Conservation (phyloP, 2,329 filamentous ascomycete species). For the Venturia nashicola region DNA sequence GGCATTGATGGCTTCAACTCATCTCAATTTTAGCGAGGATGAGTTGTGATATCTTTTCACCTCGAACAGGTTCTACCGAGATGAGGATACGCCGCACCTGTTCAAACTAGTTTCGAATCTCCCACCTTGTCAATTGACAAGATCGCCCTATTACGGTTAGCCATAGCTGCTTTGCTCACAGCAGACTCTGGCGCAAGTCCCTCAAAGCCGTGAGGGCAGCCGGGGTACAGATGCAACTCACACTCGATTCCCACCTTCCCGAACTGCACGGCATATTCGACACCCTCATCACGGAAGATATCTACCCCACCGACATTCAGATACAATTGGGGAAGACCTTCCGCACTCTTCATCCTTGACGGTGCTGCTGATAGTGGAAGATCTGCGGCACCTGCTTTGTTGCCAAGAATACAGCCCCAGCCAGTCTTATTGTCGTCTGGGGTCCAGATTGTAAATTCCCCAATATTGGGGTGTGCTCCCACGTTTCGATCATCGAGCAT, state of each 20-base stretch:
- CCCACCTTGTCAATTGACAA: neutral
- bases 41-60: neutral
- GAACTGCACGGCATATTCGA: slow-evolving; percentile 24
- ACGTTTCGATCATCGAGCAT: slow-evolving; percentile 36
- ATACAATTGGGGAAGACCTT: slow-evolving; percentile 30
- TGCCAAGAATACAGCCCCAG: slow-evolving; percentile 31
- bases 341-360: slow-evolving; percentile 22
- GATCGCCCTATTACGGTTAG: slow-evolving; percentile 5
- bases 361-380: slow-evolving; percentile 27
- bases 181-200: neutral
- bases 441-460: slow-evolving; percentile 24
- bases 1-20: neutral
- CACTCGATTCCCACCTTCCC: neutral
- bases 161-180: slow-evolving; percentile 3
- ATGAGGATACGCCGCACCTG: neutral
- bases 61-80: neutral
- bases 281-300: slow-evolving; percentile 30
- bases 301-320: slow-evolving; percentile 33
- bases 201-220: slow-evolving; percentile 7
- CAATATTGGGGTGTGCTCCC: slow-evolving; percentile 21
- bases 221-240: slow-evolving; percentile 8
- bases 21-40: neutral
- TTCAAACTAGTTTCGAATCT: neutral
- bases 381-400: slow-evolving; percentile 20
- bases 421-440: slow-evolving; percentile 27